These are phyloP conservation scores for Begonia fuchsioides DNA, from an alignment of 306 rosid species.

Conservation along the genomic window DNA sequence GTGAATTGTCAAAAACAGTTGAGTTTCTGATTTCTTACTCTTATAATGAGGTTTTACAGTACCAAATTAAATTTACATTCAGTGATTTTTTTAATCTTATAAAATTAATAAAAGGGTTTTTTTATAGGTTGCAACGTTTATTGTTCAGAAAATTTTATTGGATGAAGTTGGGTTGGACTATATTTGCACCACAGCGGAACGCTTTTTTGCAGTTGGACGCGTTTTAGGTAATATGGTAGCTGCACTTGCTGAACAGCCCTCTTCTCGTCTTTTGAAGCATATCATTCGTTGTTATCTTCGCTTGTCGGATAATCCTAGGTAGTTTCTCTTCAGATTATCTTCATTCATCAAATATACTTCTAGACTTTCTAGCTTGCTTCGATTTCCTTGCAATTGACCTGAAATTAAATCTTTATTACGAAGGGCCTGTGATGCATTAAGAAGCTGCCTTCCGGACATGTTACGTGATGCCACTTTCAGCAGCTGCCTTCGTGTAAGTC, in stretches of 20 bases:
- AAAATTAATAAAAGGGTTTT: neutral
- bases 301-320: constrained; percentile 56
- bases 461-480: constrained; percentile 50
- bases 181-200: constrained; percentile 53
- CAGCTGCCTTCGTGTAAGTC: constrained; percentile 47
- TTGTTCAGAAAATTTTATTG: constrained; percentile 56
- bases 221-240: constrained; percentile 50
- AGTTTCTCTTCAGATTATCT: too few species aligned
- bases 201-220: constrained; percentile 54
- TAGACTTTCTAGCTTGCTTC: constrained; percentile 1
- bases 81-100: too few species aligned
- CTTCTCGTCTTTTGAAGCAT: constrained; percentile 57
- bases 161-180: constrained; percentile 70
- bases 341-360: constrained; percentile 2
- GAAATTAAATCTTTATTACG: neutral
- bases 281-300: constrained; percentile 62
- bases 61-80: too few species aligned
- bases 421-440: constrained; percentile 65
- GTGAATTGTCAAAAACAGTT: constrained; percentile 71
- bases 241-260: constrained; percentile 46
- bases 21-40: constrained; percentile 18
- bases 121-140: constrained; percentile 57
- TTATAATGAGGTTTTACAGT: neutral
- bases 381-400: neutral
- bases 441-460: constrained; percentile 59